Base-by-base conservation (phyloP, 192 early-diverging fungal species). In the Podila epicladia region DNA sequence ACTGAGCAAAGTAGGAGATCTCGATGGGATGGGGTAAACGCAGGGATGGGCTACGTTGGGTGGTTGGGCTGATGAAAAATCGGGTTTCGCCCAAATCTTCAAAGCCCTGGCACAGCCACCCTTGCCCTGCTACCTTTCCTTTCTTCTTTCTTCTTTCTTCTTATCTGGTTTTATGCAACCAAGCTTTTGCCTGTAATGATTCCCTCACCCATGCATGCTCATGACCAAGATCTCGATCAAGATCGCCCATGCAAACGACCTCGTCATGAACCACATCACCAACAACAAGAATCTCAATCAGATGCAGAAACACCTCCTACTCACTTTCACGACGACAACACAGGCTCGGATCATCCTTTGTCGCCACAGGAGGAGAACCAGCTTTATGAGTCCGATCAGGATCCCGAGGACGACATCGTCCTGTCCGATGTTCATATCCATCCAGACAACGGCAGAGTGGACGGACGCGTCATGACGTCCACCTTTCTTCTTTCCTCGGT, bases 371-470 rank as follows among this genome's bases (percentile, higher is more conserved):
- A 62, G 3, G 20, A 24, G 26, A 15, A 13, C 17, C 20, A 20
- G 9, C 29, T 33, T 1, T 9, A 5, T 13, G 55, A 66, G 15
- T 49, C 22, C 20, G 51, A 59, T 26, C 24, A n/a, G n/a, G 37
- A 53, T 58, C 31, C 29, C 41, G 58, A 72, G 8, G 65, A 79
- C 29, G 77, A 80, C 32, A 45, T 65, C 7, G 70, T 80, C 19
- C 48, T 80, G 2, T 80, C 77, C 7, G 77, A 80, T 13, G 77
- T 80, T 0, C 77, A 80, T 65, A 69, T 80, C 15, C 35, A 80
- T 19, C 77, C 77, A 0, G 37, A 59, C 5, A 80, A 80, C 48
- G 77, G 77, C 20, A 59, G 62, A 7, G 77, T 69, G 4, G 77
- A 80, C 50, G 67, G 77, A 0, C 57, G 71, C 3, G 15, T 37